Evolutionary conservation across 768 basidiomycete genomes (phyloP).

Genomic region (Boletus speciosus): DNA sequence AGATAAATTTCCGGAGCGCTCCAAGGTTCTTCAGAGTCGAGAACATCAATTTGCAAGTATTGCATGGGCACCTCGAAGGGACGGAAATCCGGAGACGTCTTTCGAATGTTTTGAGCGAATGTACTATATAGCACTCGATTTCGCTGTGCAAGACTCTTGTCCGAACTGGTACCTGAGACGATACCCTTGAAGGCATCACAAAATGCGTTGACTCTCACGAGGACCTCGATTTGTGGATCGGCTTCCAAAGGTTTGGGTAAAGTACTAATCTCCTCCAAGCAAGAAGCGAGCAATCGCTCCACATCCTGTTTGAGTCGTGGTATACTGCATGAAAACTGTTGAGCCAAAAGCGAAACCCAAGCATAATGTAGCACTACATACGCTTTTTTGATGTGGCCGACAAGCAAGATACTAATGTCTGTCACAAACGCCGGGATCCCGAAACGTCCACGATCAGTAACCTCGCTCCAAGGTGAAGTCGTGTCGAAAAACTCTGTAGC

Average conservation of each 20-base stretch:
- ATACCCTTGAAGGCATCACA: slow-evolving; percentile 36
- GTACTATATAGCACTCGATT: slow-evolving; percentile 31
- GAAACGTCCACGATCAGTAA: slow-evolving; percentile 46
- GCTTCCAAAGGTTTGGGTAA: slow-evolving; percentile 39
- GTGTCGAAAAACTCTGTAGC: slow-evolving; percentile 46
- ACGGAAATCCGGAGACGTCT: slow-evolving; percentile 43
- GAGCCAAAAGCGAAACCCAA: background rate
- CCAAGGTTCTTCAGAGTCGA: slow-evolving; percentile 7
- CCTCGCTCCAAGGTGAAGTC: slow-evolving; percentile 50
- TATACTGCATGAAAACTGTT: slow-evolving; percentile 35
- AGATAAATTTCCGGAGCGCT: too few species aligned
- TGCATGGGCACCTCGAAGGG: slow-evolving; percentile 21
- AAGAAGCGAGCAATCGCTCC: slow-evolving; percentile 36
- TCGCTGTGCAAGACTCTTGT: slow-evolving; percentile 37
- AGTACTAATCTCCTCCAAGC: slow-evolving; percentile 29
- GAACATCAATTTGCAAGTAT: slow-evolving; percentile 3
- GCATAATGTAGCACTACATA: slow-evolving; percentile 27
- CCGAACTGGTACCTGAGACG: slow-evolving; percentile 32
- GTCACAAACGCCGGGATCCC: slow-evolving; percentile 52
- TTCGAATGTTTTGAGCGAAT: slow-evolving; percentile 35
- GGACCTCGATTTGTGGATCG: slow-evolving; percentile 46
- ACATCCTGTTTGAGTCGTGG: slow-evolving; percentile 43
- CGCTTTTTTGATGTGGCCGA: slow-evolving; percentile 51
- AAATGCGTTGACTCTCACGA: slow-evolving; percentile 43
- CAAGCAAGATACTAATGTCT: slow-evolving; percentile 50